Evolutionary conservation across 306 rosid genomes (phyloP).

Genomic region (Mucuna pruriens): DNA sequence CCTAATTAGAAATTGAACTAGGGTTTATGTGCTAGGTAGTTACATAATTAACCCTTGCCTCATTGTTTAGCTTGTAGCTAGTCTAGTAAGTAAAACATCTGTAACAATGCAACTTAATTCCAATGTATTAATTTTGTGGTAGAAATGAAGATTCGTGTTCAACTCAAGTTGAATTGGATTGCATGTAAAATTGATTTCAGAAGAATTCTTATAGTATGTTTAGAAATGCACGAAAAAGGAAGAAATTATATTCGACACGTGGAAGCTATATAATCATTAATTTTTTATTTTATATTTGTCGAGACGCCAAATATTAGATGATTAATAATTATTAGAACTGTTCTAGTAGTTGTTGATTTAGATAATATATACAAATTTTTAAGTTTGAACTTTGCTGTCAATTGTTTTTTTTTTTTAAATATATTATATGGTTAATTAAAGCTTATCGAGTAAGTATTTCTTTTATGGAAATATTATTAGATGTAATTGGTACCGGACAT

Average conservation of each 20-base stretch:
- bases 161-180: conserved; percentile 56
- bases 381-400: no score
- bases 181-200: background rate
- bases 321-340: no score
- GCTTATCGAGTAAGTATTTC: background rate
- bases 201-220: no score
- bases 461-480: background rate
- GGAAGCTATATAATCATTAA: no score
- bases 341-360: no score
- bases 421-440: background rate
- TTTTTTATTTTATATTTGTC: no score
- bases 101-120: background rate
- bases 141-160: conserved; percentile 38
- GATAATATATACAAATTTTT: no score
- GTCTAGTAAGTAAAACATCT: background rate
- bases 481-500: background rate
- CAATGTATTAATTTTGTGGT: background rate
- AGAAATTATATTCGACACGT: no score
- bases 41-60: background rate
- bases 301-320: no score
- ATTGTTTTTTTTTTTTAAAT: no score
- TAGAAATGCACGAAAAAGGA: no score
- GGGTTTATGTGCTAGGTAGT: background rate
- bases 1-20: background rate
- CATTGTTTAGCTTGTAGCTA: background rate